Evolutionary conservation across 1,284 basidiomycete genomes (phyloP).

Genomic region (Sanghuangporus weigelae): DNA sequence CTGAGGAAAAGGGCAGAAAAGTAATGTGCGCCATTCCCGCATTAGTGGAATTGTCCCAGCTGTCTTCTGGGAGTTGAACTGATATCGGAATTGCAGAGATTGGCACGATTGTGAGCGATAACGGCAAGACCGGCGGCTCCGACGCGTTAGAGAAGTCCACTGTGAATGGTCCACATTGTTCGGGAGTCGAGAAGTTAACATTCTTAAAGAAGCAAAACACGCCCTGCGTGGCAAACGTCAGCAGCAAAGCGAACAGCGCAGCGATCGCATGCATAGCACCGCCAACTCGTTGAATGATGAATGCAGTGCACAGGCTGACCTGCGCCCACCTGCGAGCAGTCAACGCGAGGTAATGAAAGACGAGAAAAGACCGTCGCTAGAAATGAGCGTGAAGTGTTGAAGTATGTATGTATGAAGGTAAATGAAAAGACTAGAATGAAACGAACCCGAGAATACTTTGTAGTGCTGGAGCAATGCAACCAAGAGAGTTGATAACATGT

Average conservation of each 20-base stretch:
- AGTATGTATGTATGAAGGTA: background rate
- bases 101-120: slow-evolving; percentile 49
- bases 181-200: slow-evolving; percentile 44
- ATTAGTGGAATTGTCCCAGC: slow-evolving; percentile 34
- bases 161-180: slow-evolving; percentile 49
- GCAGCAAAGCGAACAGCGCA: slow-evolving; percentile 34
- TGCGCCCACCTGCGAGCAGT: slow-evolving; percentile 3
- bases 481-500: background rate
- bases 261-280: slow-evolving; percentile 30
- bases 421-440: background rate
- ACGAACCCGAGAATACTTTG: background rate
- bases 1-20: slow-evolving; percentile 46
- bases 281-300: slow-evolving; percentile 8
- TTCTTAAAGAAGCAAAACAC: slow-evolving; percentile 36
- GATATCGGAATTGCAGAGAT: slow-evolving; percentile 44
- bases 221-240: slow-evolving; percentile 42
- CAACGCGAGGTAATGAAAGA: background rate
- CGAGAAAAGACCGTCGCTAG: background rate
- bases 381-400: background rate
- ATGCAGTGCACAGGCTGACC: slow-evolving; percentile 1
- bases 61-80: slow-evolving; percentile 37
- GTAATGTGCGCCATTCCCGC: slow-evolving; percentile 40
- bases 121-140: slow-evolving; percentile 33
- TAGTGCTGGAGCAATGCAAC: background rate
- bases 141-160: slow-evolving; percentile 34